Base-by-base conservation (phyloP, 2,329 filamentous ascomycete genomes). In the Phyllosticta paracitricarpa region DNA sequence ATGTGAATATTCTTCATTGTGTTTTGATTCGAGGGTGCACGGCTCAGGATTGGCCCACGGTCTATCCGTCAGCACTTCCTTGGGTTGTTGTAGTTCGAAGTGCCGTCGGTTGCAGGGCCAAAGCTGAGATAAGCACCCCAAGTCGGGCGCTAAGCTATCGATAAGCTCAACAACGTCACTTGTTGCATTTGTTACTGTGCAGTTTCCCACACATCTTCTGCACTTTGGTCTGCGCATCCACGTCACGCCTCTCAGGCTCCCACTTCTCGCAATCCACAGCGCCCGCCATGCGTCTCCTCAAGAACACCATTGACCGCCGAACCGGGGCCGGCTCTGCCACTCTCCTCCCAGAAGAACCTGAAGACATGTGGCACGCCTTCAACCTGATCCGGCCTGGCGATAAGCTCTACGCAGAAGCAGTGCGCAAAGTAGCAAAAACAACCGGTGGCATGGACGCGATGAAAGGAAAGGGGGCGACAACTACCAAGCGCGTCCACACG, bases 311-410 rank as follows among this genome's bases (percentile, higher is more conserved):
- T 65, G 84, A 88, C 62, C 66, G 70, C 67, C 82, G 82, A 63
- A 81, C 86, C 73, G 85, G 85, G 74, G 83, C 83, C 1, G 87
- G 87, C 30, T 79, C 77, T 33, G 84, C 86, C 59, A 87, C 84
- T 5, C 77, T 90, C 59, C 80, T 84, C 63, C 87, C 87, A 2
- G 86, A 89, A 73, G 87, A 89, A 71, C 84, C 86, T 57, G 87
- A 89, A 75, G 87, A 90, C 67, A 89, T 90, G 87, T 90, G 87
- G 87, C 87, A 89, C 70, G 83, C 84, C 65, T 89, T 86, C 78
- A 89, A 90, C 72, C 80, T 90, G 51, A 87, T 89, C 68, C 82
- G 84, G 61, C 81, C 84, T 4, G 77, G 76, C 64, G 87, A 90
- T 68, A 77, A 83, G 57, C 78, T 90, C 48, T 83, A 82, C 65